Percentiles rank a stretch among this genome's conserved stretches.
Conservation (phyloP, 2,329 filamentous ascomycete species). For the Penicillium concentricum region DNA sequence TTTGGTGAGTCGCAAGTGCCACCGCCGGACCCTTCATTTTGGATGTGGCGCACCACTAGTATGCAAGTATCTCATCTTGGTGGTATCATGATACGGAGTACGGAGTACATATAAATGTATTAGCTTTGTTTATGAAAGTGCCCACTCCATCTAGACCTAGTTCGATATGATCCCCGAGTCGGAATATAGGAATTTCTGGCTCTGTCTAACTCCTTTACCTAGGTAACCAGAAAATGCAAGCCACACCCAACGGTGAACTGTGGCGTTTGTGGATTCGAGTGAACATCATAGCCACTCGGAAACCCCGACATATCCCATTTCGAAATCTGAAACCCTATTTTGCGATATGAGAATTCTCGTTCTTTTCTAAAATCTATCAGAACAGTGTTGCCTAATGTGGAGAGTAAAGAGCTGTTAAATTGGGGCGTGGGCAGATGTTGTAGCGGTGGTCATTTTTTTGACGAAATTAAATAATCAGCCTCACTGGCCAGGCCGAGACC, state of each 20-base stretch:
- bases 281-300: conserved; percentile 14
- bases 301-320: conserved; percentile 13
- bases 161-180: background rate
- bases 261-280: conserved; percentile 15
- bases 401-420: background rate
- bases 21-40: background rate
- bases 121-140: background rate
- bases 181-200: conserved; percentile 5
- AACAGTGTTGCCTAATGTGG: background rate
- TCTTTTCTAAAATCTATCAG: background rate
- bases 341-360: background rate
- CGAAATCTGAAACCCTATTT: background rate
- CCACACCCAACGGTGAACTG: conserved; percentile 22
- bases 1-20: conserved; percentile 12
- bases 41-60: conserved; percentile 1
- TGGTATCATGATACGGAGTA: background rate
- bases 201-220: background rate
- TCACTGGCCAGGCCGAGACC: background rate
- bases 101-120: background rate
- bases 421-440: background rate
- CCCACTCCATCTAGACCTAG: background rate
- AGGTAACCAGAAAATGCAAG: conserved; percentile 9
- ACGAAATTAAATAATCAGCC: conserved; percentile 10
- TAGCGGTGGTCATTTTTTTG: background rate
- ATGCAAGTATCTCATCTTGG: conserved; percentile 3